These are phyloP conservation scores for Castanopsis chinensis DNA, from an alignment of 306 rosid genomes.

Conservation along the genomic window DNA sequence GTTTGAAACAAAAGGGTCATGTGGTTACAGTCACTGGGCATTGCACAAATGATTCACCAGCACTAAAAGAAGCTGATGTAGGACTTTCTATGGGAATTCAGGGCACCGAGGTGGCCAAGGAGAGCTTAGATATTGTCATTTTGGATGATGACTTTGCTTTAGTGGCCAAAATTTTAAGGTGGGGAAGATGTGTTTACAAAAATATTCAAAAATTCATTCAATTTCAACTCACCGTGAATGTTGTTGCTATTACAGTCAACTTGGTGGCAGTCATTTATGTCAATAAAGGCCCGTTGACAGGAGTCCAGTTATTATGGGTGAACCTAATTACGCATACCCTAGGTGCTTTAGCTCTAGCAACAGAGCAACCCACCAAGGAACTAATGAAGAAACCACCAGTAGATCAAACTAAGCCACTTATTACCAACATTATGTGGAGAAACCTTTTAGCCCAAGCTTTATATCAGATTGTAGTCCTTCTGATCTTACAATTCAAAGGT, in stretches of 20 bases:
- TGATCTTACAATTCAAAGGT: conserved; percentile 29
- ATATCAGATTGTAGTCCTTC: conserved; percentile 22
- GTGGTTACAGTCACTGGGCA: conserved; percentile 32
- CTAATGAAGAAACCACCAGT: conserved; percentile 21
- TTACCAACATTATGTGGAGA: conserved; percentile 37
- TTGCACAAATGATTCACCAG: conserved; percentile 35
- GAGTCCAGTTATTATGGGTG: conserved; percentile 29
- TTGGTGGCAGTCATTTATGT: conserved; percentile 22
- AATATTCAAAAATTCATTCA: conserved; percentile 38
- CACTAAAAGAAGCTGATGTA: conserved; percentile 27
- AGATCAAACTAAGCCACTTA: conserved; percentile 18
- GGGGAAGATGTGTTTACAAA: conserved; percentile 36
- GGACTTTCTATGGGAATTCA: conserved; percentile 41
- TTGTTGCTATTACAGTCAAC: conserved; percentile 31
- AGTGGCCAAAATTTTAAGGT: conserved; percentile 22
- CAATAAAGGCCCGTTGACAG: conserved; percentile 26
- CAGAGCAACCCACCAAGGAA: conserved; percentile 26
- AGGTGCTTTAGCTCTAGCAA: conserved; percentile 36
- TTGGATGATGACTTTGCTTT: conserved; percentile 32
- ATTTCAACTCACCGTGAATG: conserved; percentile 34
- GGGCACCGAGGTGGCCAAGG: conserved; percentile 28
- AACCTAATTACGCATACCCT: conserved; percentile 33
- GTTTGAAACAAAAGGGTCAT: conserved; percentile 37
- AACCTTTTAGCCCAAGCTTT: conserved; percentile 23
- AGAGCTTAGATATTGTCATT: conserved; percentile 36